Evolutionary conservation across 345 rosid species (phyloP).

Genomic region (Reutealis trisperma): DNA sequence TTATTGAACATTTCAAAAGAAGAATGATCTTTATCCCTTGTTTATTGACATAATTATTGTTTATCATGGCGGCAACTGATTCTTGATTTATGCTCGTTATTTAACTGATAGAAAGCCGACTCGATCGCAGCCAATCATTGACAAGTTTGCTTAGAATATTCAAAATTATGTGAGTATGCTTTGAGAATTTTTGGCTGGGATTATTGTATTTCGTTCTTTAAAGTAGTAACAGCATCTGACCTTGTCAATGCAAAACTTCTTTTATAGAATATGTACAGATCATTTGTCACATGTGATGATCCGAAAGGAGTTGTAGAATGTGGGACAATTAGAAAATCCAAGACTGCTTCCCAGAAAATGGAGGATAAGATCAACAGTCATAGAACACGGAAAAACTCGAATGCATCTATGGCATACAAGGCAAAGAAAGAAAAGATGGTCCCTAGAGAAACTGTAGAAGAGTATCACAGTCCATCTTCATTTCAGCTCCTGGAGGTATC

Average conservation of each 20-base stretch:
- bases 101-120: slow-evolving; percentile 19
- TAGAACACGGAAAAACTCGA: slow-evolving; percentile 29
- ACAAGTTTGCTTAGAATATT: slow-evolving; percentile 18
- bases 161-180: slow-evolving; percentile 22
- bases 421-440: slow-evolving; percentile 34
- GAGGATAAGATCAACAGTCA: slow-evolving; percentile 37
- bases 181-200: neutral
- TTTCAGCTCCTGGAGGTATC: slow-evolving; percentile 77
- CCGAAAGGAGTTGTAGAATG: slow-evolving; percentile 83
- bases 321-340: slow-evolving; percentile 68
- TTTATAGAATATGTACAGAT: slow-evolving; percentile 73
- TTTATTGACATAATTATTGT: slow-evolving; percentile 20
- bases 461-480: slow-evolving; percentile 39
- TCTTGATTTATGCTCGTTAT: slow-evolving; percentile 18
- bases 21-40: slow-evolving; percentile 7
- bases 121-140: slow-evolving; percentile 22
- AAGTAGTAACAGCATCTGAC: slow-evolving; percentile 17
- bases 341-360: slow-evolving; percentile 40
- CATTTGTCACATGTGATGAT: slow-evolving; percentile 86
- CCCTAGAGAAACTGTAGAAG: slow-evolving; percentile 27
- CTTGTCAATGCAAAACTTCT: slow-evolving; percentile 16
- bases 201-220: slow-evolving; percentile 13
- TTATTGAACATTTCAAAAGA: slow-evolving; percentile 14
- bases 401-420: slow-evolving; percentile 16
- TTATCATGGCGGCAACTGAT: slow-evolving; percentile 33